phyloP scores from a whole-genome alignment of 805 yeast genomes.

The Schwanniomyces occidentalis region DNA sequence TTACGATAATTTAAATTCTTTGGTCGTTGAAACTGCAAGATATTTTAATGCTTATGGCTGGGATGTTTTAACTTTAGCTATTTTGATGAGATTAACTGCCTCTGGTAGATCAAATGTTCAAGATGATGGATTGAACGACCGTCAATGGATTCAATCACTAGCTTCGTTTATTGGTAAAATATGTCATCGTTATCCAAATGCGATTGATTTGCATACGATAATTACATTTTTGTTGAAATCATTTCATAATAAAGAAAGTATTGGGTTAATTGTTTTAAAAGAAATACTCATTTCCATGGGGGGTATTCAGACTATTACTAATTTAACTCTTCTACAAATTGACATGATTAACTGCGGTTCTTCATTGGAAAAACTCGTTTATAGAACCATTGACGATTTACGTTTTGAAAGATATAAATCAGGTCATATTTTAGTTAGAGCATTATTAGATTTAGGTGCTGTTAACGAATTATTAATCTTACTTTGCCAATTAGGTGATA shows the following conservation, averaged over 20 bases:
- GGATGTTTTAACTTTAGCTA: constrained; percentile 78
- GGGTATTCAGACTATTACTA: constrained; percentile 70
- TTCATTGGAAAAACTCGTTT: constrained; percentile 54
- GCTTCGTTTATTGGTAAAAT: constrained; percentile 77
- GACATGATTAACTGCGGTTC: constrained; percentile 64
- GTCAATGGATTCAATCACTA: constrained; percentile 84
- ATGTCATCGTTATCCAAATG: constrained; percentile 50
- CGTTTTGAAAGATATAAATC: constrained; percentile 50
- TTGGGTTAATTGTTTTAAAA: constrained; percentile 62
- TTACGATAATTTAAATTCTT: constrained; percentile 79
- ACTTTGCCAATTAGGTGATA: constrained; percentile 50
- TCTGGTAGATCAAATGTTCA: constrained; percentile 68
- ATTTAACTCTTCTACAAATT: constrained; percentile 66
- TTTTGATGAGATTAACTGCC: constrained; percentile 66
- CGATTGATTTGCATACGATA: constrained; percentile 64
- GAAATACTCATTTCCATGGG: constrained; percentile 73
- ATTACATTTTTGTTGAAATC: constrained; percentile 60
- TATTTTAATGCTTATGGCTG: constrained; percentile 77
- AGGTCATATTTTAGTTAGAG: constrained; percentile 50
- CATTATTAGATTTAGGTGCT: constrained; percentile 43
- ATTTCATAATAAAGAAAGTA: constrained; percentile 57
- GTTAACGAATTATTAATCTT: constrained; percentile 67
- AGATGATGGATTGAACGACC: constrained; percentile 75
- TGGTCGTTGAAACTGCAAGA: constrained; percentile 76
- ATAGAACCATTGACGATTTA: constrained; percentile 57